phyloP scores from a whole-genome alignment of 192 early-diverging fungal species.

The Cladochytrium replicatum region DNA sequence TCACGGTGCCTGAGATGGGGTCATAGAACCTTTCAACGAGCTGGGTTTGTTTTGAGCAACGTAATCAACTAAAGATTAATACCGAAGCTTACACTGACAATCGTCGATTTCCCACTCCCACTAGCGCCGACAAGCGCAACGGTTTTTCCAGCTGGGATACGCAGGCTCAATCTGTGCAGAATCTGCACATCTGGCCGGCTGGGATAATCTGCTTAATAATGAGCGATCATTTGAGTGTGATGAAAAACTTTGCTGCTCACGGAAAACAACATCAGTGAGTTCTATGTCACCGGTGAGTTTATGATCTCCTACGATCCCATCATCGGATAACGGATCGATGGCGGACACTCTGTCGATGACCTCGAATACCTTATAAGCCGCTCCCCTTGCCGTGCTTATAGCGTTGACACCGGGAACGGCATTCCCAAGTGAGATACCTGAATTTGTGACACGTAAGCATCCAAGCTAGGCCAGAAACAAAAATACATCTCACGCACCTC shows the following conservation, averaged over 20 bases:
- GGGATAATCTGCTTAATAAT: too few relatives aligned
- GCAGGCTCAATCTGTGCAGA: conserved; percentile 55
- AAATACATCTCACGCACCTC: too few relatives aligned
- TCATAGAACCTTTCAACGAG: conserved; percentile 52
- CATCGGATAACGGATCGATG: conserved; percentile 28
- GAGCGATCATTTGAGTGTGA: too few relatives aligned
- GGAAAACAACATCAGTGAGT: too few relatives aligned
- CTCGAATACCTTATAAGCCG: conserved; percentile 37
- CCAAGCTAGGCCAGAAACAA: too few relatives aligned
- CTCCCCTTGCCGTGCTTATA: conserved; percentile 26
- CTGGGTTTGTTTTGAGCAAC: conserved; percentile 54
- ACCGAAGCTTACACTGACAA: conserved; percentile 56
- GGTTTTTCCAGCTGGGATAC: conserved; percentile 57
- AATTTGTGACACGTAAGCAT: too few relatives aligned
- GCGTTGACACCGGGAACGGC: conserved; percentile 24
- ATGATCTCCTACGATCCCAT: too few relatives aligned
- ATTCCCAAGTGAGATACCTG: conserved; percentile 33
- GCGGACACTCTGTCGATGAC: conserved; percentile 36
- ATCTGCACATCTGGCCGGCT: conserved; percentile 71
- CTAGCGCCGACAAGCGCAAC: conserved; percentile 76
- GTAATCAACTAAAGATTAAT: conserved; percentile 72
- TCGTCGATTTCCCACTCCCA: conserved; percentile 60
- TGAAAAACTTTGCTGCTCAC: too few relatives aligned
- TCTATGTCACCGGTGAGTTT: too few relatives aligned
- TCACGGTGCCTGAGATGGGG: conserved; percentile 21